Evolutionary conservation across 1,284 basidiomycete species (phyloP), one percentile per base, ranked within the genome.

Genomic region (Coniophora puteana): DNA sequence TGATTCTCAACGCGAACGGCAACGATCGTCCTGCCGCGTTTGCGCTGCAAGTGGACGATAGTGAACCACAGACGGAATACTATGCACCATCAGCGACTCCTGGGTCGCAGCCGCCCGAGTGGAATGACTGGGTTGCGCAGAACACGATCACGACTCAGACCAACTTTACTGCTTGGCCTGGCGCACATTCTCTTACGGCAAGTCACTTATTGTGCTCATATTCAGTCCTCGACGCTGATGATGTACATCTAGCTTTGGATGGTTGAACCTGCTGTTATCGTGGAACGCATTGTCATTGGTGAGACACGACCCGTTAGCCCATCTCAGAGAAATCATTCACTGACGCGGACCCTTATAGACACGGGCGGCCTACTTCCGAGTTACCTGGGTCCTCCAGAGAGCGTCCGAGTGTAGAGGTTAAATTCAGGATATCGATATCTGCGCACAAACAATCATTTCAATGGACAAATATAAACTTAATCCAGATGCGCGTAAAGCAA

Each of bases 211-310:
- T n/a, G 20, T n/a, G 29, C 20, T n/a, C 29, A 18, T 18, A 31
- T n/a, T n/a, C n/a, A 18, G 20, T 6, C 7, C 8, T 7, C n/a
- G 29, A 31, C n/a, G 14, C 7, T 14, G 6, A n/a, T n/a, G n/a
- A n/a, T 31, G 29, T 14, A 7, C 21, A 35, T n/a, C n/a, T 46
- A 76, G 73, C 57, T 80, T 12, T 78, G 68, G 58, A 75, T 76
- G 68, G 68, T 81, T 32, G 78, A 80, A 48, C 76, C 77, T 4
- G 71, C 73, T 4, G 77, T 81, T 10, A 71, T 80, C 4, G 65
- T 81, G 14, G 75, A 83, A 54, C 82, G 77, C 52, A 72, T 83
- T 38, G 68, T 81, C 16, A 74, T 83, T 38, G 62, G 77, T 80
- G 44, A 22, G 71, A 61, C 23, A 11, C 23, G 16, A 16, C 25